Conservation (phyloP, 441 rosid species). For the Pelargonium fulgidum region DNA sequence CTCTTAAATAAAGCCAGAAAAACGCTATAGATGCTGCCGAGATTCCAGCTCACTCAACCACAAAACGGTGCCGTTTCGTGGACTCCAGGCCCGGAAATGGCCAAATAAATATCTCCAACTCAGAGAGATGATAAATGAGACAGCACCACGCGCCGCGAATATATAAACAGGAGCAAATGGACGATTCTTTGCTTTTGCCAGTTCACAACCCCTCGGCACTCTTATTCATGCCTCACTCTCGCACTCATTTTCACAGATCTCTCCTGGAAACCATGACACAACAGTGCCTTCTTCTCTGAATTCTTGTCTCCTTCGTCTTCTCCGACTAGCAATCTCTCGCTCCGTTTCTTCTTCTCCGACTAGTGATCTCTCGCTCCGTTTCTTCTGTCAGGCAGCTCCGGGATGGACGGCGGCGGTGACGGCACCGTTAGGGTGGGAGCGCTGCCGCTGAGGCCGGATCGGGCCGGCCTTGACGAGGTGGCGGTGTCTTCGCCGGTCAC, state of each 20-base stretch:
- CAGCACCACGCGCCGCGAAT: neutral
- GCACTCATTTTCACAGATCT: neutral
- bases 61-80: neutral
- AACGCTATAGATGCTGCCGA: neutral
- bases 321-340: neutral
- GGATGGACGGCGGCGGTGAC: conserved; percentile 65
- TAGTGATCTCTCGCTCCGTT: neutral
- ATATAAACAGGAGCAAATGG: neutral
- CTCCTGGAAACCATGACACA: neutral
- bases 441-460: conserved; percentile 49
- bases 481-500: conserved; percentile 92
- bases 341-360: neutral
- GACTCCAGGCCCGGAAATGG: neutral
- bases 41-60: neutral
- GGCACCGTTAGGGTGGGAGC: conserved; percentile 70
- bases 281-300: neutral
- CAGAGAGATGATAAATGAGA: neutral
- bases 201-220: neutral
- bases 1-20: neutral
- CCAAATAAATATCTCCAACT: conserved; percentile 1
- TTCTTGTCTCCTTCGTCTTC: neutral
- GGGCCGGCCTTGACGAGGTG: conserved; percentile 54
- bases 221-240: neutral
- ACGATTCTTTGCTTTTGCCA: neutral
- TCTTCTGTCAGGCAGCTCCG: neutral